Conservation (phyloP, 805 yeast genomes). For the Alloascoidea africana region DNA sequence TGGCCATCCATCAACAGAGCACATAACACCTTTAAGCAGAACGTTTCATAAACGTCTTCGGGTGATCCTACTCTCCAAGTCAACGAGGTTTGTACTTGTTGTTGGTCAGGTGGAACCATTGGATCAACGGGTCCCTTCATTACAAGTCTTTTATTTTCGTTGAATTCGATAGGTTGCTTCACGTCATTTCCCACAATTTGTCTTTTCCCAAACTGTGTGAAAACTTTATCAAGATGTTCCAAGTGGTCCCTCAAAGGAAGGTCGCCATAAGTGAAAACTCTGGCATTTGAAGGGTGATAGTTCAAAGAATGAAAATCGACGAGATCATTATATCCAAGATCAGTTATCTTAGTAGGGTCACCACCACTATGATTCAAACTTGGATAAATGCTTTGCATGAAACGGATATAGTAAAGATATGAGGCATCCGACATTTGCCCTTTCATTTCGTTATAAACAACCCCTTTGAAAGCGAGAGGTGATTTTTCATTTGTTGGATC, state of each 20-base stretch:
- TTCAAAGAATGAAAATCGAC: conserved; percentile 57
- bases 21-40: conserved; percentile 56
- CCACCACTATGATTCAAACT: conserved; percentile 87
- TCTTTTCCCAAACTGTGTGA: conserved; percentile 38
- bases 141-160: conserved; percentile 18
- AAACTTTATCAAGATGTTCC: conserved; percentile 34
- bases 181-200: conserved; percentile 6
- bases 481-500: conserved; percentile 37
- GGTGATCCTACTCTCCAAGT: conserved; percentile 85
- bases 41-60: conserved; percentile 47
- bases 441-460: conserved; percentile 96
- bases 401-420: conserved; percentile 72
- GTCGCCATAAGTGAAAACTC: conserved; percentile 78
- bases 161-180: conserved; percentile 29
- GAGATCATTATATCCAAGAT: conserved; percentile 58
- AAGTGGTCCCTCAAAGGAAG: conserved; percentile 50
- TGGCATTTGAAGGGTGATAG: conserved; percentile 86
- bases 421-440: conserved; percentile 88
- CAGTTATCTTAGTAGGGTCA: conserved; percentile 71
- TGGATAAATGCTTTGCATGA: conserved; percentile 73
- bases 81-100: conserved; percentile 66
- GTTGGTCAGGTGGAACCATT: conserved; percentile 36
- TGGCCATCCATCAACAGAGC: conserved; percentile 79
- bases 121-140: conserved; percentile 76
- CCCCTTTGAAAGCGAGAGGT: conserved; percentile 77